phyloP scores from a whole-genome alignment of 139 green algal genomes.

The Spirogloea muscicola region DNA sequence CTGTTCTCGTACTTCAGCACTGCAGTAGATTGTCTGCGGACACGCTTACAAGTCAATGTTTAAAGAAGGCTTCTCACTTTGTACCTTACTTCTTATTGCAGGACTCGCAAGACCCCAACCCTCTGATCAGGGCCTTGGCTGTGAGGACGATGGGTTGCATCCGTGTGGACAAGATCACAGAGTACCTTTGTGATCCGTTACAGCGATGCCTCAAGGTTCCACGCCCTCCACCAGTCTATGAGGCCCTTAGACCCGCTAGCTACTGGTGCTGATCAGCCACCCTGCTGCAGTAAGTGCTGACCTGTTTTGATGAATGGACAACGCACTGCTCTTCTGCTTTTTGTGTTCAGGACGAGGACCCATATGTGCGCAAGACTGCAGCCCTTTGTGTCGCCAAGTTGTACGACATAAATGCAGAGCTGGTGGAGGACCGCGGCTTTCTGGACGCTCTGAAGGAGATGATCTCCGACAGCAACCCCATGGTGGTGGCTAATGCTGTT shows the following conservation, averaged over 20 bases:
- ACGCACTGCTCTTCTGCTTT: too few species aligned
- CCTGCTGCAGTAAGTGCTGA: too few species aligned
- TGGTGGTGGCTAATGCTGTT: conserved; percentile 98
- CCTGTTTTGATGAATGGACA: too few species aligned
- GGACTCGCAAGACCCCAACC: conserved; percentile 97
- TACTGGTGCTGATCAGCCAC: too few species aligned
- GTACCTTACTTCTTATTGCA: conserved; percentile 47
- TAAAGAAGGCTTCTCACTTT: background rate
- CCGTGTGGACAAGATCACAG: conserved; percentile 96
- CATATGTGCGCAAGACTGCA: conserved; percentile 98
- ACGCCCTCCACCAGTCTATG: too few species aligned
- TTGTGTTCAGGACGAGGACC: conserved; percentile 87
- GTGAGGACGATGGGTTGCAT: conserved; percentile 99
- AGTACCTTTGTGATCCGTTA: conserved; percentile 98
- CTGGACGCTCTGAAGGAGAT: conserved; percentile 89
- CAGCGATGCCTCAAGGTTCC: conserved; percentile 77
- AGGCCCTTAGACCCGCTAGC: too few species aligned
- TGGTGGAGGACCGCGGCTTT: conserved; percentile 96
- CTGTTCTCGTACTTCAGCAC: background rate
- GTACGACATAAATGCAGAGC: conserved; percentile 91
- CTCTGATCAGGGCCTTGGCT: conserved; percentile 91
- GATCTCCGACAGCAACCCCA: conserved; percentile 93
- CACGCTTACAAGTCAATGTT: background rate
- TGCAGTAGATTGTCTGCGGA: background rate
- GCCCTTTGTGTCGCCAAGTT: conserved; percentile 98